phyloP scores from a whole-genome alignment of 148 eudicot genomes.

The Silene uniflora region DNA sequence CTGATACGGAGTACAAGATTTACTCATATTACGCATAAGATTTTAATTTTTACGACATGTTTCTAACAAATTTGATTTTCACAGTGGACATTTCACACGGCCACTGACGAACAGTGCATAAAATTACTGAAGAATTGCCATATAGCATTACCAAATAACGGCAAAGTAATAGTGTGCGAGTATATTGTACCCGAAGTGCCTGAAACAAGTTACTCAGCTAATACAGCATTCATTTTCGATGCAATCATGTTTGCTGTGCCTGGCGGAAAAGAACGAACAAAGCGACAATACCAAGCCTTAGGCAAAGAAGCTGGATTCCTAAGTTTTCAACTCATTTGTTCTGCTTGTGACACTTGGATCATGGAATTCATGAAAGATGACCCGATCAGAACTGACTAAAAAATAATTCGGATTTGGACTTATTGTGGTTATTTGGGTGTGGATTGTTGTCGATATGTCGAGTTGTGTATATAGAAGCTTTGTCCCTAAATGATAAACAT shows the following conservation, averaged over 20 bases:
- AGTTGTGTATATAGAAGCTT: too few relatives aligned
- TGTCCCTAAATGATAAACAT: too few relatives aligned
- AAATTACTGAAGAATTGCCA: slow-evolving; percentile 37
- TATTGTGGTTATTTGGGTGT: too few relatives aligned
- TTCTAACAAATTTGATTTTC: neutral
- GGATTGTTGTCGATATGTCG: too few relatives aligned
- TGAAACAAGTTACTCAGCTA: slow-evolving; percentile 14
- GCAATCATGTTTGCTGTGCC: slow-evolving; percentile 24
- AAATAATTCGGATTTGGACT: too few relatives aligned
- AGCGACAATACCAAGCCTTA: slow-evolving; percentile 26
- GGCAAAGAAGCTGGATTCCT: slow-evolving; percentile 36
- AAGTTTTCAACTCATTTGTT: slow-evolving; percentile 6
- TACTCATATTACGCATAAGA: too few relatives aligned
- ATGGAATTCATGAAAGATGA: slow-evolving; percentile 25
- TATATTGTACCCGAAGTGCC: slow-evolving; percentile 21
- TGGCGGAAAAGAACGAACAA: slow-evolving; percentile 38
- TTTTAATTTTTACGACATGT: too few relatives aligned
- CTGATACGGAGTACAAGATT: too few relatives aligned
- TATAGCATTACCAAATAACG: slow-evolving; percentile 29
- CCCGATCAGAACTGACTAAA: too few relatives aligned
- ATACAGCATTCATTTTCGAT: slow-evolving; percentile 18
- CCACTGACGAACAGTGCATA: slow-evolving; percentile 35
- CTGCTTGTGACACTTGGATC: slow-evolving; percentile 26
- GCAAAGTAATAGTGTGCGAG: slow-evolving; percentile 35
- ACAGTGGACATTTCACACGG: slow-evolving; percentile 32